Evolutionary conservation across 1,284 basidiomycete species (phyloP), one percentile per base, ranked within the genome.

Genomic region (Ustilago esculenta): DNA sequence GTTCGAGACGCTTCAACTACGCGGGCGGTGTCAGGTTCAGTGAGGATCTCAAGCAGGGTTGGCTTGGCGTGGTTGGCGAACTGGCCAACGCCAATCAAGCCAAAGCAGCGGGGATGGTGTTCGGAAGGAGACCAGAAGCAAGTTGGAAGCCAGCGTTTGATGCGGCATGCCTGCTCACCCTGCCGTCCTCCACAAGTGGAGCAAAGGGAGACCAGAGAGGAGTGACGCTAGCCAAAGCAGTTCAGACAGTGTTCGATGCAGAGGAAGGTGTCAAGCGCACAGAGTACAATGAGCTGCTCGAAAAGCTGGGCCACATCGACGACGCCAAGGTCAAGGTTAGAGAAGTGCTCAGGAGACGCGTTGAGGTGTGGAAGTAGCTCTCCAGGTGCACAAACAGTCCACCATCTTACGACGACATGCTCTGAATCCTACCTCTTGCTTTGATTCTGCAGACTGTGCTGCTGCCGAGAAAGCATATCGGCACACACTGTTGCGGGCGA

Each of bases 61-160:
- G 78, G 78, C 40, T 80, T 6, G 67, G 61, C 9, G 76, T 80
- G 18, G 64, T 73, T 2, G 17, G 37, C 1, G 73, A 73, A 14
- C 7, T 73, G 18, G 47, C n/a, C 0, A 30, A 44, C 0, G 21
- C 15, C 33, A 34, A 36, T 32, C 18, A 18, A 4, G 17, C 5
- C 4, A 18, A 4, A 40, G 39, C 29, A n/a, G 54, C 29, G 3
- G 41, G 3, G 30, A 9, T 34, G 0, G 27, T 59, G n/a, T 49
- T 77, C 2, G 77, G 77, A 1, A 57, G 70, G 4, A 47, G 45
- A n/a, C 77, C 77, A 0, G 46, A 68, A 12, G 50, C 57, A 9
- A 23, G 51, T 0, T 80, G 77, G 77, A 69, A 66, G 6, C 24
- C 27, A 0, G 55, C 54, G 8, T 5, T 35, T 10, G 73, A 75